These are phyloP conservation scores for Calocybe gambosa DNA, from an alignment of 1,284 basidiomycete species.

Conservation along the genomic window DNA sequence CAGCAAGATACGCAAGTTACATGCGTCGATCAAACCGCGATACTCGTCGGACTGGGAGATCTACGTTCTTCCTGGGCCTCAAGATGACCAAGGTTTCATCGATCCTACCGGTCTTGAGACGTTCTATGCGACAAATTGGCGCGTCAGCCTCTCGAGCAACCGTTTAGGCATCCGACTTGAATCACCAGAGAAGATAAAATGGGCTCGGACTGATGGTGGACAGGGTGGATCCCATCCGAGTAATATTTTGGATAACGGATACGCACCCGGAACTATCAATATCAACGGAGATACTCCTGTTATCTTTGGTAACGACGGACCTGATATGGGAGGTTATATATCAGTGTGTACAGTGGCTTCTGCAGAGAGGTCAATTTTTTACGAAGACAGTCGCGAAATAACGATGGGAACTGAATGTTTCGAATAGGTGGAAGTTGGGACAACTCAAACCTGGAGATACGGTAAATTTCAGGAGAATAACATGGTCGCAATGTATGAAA, in stretches of 20 bases:
- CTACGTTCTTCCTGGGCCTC: constrained; percentile 56
- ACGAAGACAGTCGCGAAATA: constrained; percentile 1
- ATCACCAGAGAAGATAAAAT: constrained; percentile 40
- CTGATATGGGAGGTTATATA: constrained; percentile 60
- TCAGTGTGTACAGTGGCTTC: constrained; percentile 50
- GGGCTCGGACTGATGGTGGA: constrained; percentile 58
- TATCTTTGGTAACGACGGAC: constrained; percentile 56
- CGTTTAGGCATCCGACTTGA: constrained; percentile 54
- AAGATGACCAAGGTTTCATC: constrained; percentile 55
- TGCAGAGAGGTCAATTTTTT: constrained; percentile 38
- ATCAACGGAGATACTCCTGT: constrained; percentile 73
- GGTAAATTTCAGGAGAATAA: constrained; percentile 43
- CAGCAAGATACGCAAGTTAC: neutral
- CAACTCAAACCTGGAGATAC: constrained; percentile 50
- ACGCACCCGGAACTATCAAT: constrained; percentile 54
- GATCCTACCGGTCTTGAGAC: constrained; percentile 37
- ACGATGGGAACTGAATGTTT: neutral
- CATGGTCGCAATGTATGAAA: constrained; percentile 30
- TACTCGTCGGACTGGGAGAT: constrained; percentile 50
- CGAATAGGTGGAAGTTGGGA: constrained; percentile 54
- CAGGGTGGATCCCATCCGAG: constrained; percentile 70
- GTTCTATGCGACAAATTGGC: constrained; percentile 49
- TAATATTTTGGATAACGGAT: constrained; percentile 68
- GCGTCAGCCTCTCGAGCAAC: constrained; percentile 52
- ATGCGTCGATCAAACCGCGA: constrained; percentile 29